These are phyloP conservation scores for Tuber microsphaerosporum DNA, from an alignment of 495 filamentous ascomycete species.

Conservation along the genomic window DNA sequence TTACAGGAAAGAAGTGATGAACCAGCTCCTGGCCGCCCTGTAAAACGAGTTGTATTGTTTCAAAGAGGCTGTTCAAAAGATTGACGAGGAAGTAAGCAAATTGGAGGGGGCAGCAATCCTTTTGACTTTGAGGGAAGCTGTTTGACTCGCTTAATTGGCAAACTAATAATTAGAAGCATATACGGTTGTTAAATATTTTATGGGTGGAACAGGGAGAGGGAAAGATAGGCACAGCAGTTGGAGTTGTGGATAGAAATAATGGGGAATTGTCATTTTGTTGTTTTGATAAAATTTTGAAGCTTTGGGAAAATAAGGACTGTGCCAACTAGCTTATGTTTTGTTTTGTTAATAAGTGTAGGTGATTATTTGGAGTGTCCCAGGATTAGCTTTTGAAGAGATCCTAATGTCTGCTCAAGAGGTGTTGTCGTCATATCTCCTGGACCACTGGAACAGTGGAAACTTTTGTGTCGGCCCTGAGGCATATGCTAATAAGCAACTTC, in stretches of 20 bases:
- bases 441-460: too few relatives aligned
- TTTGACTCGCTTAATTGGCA: not conserved
- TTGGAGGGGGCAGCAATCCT: not conserved
- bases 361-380: not conserved
- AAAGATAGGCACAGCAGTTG: not conserved
- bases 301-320: not conserved
- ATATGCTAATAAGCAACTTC: too few relatives aligned
- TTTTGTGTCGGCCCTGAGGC: too few relatives aligned
- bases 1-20: not conserved
- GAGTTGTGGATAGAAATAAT: not conserved
- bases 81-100: not conserved
- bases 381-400: not conserved
- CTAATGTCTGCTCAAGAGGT: not conserved
- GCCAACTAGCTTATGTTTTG: not conserved
- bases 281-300: not conserved
- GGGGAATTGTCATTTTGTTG: not conserved
- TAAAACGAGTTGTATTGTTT: not conserved
- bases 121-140: not conserved
- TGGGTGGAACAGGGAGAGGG: not conserved
- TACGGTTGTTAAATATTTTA: not conserved
- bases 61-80: not conserved
- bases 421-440: not conserved
- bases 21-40: not conserved
- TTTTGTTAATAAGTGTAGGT: not conserved
- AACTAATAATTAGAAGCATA: not conserved